phyloP scores from a whole-genome alignment of 1,284 basidiomycete genomes.

The Fomitiporia mediterranea region DNA sequence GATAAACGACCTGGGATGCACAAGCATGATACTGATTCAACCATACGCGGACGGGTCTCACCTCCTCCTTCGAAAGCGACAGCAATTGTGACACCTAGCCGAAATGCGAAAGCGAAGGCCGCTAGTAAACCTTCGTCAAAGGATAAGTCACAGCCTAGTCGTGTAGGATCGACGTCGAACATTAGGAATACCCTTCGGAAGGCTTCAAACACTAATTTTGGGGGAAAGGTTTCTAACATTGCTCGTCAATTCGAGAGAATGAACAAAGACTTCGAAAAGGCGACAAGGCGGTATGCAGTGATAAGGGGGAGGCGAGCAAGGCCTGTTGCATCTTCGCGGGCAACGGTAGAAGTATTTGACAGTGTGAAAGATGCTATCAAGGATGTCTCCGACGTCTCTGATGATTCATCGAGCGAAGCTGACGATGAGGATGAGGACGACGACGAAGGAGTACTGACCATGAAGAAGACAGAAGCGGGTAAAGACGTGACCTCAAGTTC shows the following conservation, averaged over 20 bases:
- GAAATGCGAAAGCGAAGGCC: slow-evolving; percentile 7
- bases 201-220: slow-evolving; percentile 35
- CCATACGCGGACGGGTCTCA: slow-evolving; percentile 40
- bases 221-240: slow-evolving; percentile 68
- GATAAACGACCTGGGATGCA: slow-evolving; percentile 50
- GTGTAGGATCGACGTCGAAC: slow-evolving; percentile 37
- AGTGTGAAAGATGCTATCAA: slow-evolving; percentile 90
- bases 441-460: slow-evolving; percentile 34
- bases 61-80: slow-evolving; percentile 32
- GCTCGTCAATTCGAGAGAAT: slow-evolving; percentile 76
- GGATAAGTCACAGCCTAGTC: slow-evolving; percentile 43
- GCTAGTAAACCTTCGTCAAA: slow-evolving; percentile 28
- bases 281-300: slow-evolving; percentile 66
- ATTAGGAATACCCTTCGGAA: slow-evolving; percentile 52
- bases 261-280: slow-evolving; percentile 60
- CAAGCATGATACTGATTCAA: slow-evolving; percentile 32
- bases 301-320: slow-evolving; percentile 88
- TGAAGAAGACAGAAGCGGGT: neutral
- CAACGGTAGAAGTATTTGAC: slow-evolving; percentile 87
- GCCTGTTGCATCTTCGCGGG: slow-evolving; percentile 86
- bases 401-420: slow-evolving; percentile 79
- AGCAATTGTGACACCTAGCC: slow-evolving; percentile 26
- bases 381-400: slow-evolving; percentile 75
- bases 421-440: slow-evolving; percentile 85
- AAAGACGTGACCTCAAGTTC: neutral